Conservation (phyloP, 139 green algal species). For the Ettlia oleoabundans region DNA sequence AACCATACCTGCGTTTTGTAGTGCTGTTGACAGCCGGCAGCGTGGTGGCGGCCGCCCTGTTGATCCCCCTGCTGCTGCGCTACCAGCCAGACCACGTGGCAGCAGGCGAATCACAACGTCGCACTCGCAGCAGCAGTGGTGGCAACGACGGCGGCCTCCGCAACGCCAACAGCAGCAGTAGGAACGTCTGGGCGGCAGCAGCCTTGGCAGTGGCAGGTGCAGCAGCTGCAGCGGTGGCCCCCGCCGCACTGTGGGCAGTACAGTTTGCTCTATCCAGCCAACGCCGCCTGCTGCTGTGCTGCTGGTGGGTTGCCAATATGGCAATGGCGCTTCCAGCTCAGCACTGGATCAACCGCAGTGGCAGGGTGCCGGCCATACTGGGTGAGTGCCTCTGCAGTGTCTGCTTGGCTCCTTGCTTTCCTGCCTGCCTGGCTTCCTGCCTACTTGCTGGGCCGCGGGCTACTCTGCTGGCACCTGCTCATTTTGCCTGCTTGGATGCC, state of each 20-base stretch:
- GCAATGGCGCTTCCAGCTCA: slow-evolving; percentile 59
- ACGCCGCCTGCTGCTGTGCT: slow-evolving; percentile 48
- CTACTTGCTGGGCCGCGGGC: neutral
- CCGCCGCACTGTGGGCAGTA: slow-evolving; percentile 38
- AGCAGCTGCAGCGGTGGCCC: neutral
- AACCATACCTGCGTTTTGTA: neutral
- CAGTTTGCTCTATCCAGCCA: slow-evolving; percentile 26
- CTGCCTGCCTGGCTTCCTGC: neutral
- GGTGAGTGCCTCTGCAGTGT: neutral
- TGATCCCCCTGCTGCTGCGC: slow-evolving; percentile 10
- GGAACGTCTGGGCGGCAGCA: neutral
- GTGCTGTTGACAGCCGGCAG: slow-evolving; percentile 10
- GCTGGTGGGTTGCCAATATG: slow-evolving; percentile 66
- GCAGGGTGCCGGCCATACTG: slow-evolving; percentile 40
- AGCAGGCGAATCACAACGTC: neutral
- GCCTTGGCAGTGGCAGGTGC: neutral
- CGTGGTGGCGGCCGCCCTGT: neutral
- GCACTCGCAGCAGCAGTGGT: neutral
- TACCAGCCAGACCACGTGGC: neutral
- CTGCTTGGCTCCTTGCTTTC: neutral
- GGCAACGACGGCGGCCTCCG: neutral
- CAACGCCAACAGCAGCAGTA: neutral
- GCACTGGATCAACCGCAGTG: slow-evolving; percentile 31
- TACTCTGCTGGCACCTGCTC: too few species aligned
- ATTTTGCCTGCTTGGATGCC: too few species aligned